Conservation (phyloP, 495 filamentous ascomycete species). For the Aspergillus asperescens region DNA sequence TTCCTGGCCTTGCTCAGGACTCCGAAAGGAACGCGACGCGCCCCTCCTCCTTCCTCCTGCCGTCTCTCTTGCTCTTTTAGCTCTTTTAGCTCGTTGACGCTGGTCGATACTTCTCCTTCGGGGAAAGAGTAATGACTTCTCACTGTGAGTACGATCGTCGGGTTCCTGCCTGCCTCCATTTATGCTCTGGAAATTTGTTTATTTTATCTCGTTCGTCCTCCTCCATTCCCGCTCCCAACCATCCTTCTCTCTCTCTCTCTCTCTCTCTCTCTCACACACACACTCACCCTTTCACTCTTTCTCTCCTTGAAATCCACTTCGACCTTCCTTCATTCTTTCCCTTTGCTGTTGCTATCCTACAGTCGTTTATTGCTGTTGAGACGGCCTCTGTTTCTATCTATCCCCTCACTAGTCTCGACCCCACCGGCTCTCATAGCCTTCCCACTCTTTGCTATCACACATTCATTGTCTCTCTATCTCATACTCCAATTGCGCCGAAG, state of each 20-base stretch:
- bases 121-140: slow-evolving; percentile 36
- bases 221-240: slow-evolving; percentile 27
- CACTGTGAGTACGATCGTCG: slow-evolving; percentile 36
- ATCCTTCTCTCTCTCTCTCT: slow-evolving; percentile 15
- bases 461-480: neutral
- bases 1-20: slow-evolving; percentile 42
- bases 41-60: slow-evolving; percentile 16
- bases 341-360: slow-evolving; percentile 2
- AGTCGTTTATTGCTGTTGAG: slow-evolving; percentile 9
- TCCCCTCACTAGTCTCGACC: neutral
- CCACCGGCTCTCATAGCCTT: neutral
- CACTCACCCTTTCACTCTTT: slow-evolving; percentile 4
- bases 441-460: neutral
- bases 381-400: slow-evolving; percentile 4
- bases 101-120: slow-evolving; percentile 20
- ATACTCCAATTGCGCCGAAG: neutral
- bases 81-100: slow-evolving; percentile 17
- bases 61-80: no score
- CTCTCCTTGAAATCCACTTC: slow-evolving; percentile 12
- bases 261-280: slow-evolving; percentile 5
- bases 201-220: slow-evolving; percentile 32
- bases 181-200: slow-evolving; percentile 40
- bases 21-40: slow-evolving; percentile 40
- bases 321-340: slow-evolving; percentile 24
- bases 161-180: slow-evolving; percentile 25